Evolutionary conservation across 148 eudicot species (phyloP).

Genomic region (Fallopia convolvulus): DNA sequence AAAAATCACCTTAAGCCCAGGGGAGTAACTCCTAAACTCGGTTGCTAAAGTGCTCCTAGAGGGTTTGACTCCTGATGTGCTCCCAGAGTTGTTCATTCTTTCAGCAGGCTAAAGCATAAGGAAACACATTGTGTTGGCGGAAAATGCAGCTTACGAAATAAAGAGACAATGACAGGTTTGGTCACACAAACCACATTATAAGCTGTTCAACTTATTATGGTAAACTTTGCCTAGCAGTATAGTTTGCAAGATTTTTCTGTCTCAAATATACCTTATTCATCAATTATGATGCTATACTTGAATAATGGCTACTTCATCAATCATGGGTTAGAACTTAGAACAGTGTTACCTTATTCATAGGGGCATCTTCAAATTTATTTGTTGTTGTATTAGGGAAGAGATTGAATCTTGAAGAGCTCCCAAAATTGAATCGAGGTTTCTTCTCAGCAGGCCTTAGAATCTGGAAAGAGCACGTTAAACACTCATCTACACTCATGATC

Average conservation of each 20-base stretch:
- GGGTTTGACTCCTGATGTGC: neutral
- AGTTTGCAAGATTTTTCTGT: neutral
- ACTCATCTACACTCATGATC: constrained; percentile 1
- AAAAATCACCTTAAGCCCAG: neutral
- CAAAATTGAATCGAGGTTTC: neutral
- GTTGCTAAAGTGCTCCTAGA: neutral
- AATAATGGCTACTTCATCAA: neutral
- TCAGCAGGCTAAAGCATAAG: neutral
- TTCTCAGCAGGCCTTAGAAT: constrained; percentile 4
- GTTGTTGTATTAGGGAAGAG: neutral
- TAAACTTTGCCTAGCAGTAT: neutral
- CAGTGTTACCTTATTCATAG: neutral
- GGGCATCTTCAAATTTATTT: neutral
- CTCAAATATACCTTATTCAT: neutral
- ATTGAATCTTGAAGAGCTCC: too few relatives aligned
- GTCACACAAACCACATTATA: neutral
- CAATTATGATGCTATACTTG: neutral
- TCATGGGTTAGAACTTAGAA: neutral
- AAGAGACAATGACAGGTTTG: neutral
- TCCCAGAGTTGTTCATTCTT: neutral
- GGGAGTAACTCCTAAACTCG: neutral
- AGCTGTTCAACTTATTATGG: neutral
- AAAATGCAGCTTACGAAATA: neutral
- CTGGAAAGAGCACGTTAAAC: constrained; percentile 8
- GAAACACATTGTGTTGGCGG: neutral